A percentile compares a stretch with the other conserved stretches of the same genome.
Conservation (phyloP, 768 basidiomycete genomes). For the Cyclocybe aegerita region DNA sequence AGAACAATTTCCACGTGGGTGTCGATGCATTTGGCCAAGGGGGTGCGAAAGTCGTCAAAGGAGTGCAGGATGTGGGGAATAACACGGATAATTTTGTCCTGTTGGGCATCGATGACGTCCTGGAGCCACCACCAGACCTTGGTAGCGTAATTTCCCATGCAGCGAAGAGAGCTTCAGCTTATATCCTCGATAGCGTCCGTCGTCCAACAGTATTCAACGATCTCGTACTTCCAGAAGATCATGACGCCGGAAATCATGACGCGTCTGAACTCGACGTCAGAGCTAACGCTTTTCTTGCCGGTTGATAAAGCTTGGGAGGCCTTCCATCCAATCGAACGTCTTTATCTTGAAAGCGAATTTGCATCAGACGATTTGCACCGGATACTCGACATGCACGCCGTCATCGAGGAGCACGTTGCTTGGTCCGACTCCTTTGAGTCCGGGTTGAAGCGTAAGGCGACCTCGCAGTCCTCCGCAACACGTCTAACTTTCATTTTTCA, state of each 20-base stretch:
- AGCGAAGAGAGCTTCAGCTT: neutral
- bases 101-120: conserved; percentile 70
- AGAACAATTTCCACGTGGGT: conserved; percentile 55
- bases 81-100: conserved; percentile 49
- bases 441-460: conserved; percentile 51
- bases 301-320: conserved; percentile 81
- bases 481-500: conserved; percentile 26
- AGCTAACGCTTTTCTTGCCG: conserved; percentile 88
- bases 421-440: conserved; percentile 66
- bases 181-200: conserved; percentile 49
- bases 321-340: conserved; percentile 73
- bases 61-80: conserved; percentile 59
- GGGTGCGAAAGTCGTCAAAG: conserved; percentile 67
- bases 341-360: conserved; percentile 88
- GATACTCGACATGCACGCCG: conserved; percentile 79
- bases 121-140: conserved; percentile 73
- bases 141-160: conserved; percentile 37
- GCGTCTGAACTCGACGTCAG: conserved; percentile 63
- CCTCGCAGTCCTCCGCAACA: neutral
- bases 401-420: conserved; percentile 53
- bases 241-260: conserved; percentile 57
- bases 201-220: conserved; percentile 53
- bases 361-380: conserved; percentile 76
- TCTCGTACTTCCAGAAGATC: conserved; percentile 76
- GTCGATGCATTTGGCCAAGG: conserved; percentile 80